A percentile compares a stretch with the other conserved stretches of the same genome.
These are phyloP conservation scores for Xerophyta viscosa DNA, from an alignment of 106 monocot species.

Conservation along the genomic window DNA sequence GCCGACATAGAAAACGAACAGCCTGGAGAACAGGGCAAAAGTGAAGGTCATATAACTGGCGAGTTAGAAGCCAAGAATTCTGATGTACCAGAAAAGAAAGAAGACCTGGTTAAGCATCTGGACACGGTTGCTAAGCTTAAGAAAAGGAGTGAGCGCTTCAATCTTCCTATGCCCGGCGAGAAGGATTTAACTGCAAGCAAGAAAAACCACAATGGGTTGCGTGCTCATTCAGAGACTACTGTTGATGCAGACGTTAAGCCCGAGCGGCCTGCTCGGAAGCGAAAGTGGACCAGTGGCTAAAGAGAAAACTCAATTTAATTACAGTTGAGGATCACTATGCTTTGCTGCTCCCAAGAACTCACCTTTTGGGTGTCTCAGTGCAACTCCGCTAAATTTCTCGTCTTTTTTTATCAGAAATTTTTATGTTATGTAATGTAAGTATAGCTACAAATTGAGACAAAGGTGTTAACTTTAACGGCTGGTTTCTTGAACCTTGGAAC, in stretches of 20 bases:
- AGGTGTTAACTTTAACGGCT: too few relatives aligned
- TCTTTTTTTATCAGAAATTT: too few relatives aligned
- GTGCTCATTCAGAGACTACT: constrained; percentile 18
- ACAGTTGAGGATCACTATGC: not conserved
- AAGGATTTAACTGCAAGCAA: constrained; percentile 40
- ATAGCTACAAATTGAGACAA: too few relatives aligned
- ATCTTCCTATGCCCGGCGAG: constrained; percentile 84
- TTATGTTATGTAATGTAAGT: too few relatives aligned
- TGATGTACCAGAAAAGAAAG: constrained; percentile 29
- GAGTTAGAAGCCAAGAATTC: constrained; percentile 26
- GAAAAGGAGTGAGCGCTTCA: constrained; percentile 87
- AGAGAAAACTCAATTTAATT: too few relatives aligned
- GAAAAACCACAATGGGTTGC: constrained; percentile 41
- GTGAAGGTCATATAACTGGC: constrained; percentile 19
- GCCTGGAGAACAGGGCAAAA: constrained; percentile 23
- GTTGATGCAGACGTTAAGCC: constrained; percentile 54
- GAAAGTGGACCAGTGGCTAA: constrained; percentile 81
- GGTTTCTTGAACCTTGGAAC: too few relatives aligned
- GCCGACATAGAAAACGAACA: constrained; percentile 1
- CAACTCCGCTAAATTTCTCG: too few relatives aligned
- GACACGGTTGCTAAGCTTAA: constrained; percentile 87
- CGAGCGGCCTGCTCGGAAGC: constrained; percentile 80
- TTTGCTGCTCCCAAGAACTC: too few relatives aligned
- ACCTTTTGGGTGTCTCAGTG: too few relatives aligned
- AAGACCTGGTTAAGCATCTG: constrained; percentile 52